Evolutionary conservation across 805 yeast species (phyloP).

Genomic region (Pichia nakasei): DNA sequence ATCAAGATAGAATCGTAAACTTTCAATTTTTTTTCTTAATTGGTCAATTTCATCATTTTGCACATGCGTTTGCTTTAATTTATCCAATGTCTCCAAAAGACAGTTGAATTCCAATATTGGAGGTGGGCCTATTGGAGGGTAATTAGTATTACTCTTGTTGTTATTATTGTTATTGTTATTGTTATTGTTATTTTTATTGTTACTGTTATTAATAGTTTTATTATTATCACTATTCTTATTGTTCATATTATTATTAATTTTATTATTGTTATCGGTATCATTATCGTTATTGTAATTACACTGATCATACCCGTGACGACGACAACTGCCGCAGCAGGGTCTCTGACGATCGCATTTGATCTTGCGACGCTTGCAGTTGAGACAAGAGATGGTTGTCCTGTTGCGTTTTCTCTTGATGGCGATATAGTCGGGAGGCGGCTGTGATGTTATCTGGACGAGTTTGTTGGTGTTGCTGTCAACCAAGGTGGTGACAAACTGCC

Average conservation of each 20-base stretch:
- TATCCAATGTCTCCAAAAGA: constrained; percentile 2
- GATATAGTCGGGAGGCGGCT: constrained; percentile 7
- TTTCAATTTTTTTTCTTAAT: constrained; percentile 4
- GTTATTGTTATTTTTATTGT: background rate
- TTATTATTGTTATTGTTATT: background rate
- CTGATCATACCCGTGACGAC: constrained; percentile 1
- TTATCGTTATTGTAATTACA: constrained; percentile 5
- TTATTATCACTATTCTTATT: background rate
- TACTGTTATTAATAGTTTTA: background rate
- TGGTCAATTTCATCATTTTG: constrained; percentile 8
- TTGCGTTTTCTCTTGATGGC: constrained; percentile 30
- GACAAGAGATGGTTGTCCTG: constrained; percentile 35
- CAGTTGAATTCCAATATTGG: constrained; percentile 6
- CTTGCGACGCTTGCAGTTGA: constrained; percentile 39
- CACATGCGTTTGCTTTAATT: constrained; percentile 4
- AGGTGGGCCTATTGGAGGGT: too few relatives aligned
- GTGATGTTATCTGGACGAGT: constrained; percentile 8
- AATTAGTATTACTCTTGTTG: too few relatives aligned
- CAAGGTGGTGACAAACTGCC: constrained; percentile 9
- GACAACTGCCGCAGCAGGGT: constrained; percentile 29
- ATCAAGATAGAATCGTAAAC: constrained; percentile 6
- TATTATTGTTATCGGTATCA: background rate
- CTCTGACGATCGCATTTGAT: constrained; percentile 33
- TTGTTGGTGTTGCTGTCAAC: constrained; percentile 8
- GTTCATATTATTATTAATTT: background rate